Conservation (phyloP, 2,329 filamentous ascomycete species). For the Lachnellula suecica region DNA sequence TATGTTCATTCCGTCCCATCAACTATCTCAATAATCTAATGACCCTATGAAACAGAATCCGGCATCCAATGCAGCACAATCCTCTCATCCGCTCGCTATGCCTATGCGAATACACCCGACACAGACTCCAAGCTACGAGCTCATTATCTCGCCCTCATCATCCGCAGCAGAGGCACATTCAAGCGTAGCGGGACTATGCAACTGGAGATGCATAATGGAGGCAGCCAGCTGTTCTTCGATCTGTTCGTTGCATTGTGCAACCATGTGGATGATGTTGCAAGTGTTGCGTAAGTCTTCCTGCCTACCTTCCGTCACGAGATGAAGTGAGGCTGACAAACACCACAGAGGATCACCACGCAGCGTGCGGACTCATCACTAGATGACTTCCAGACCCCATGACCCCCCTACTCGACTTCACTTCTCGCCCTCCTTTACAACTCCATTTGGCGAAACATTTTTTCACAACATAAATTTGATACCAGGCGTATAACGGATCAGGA, state of each 20-base stretch:
- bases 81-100: conserved; percentile 88
- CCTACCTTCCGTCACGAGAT: conserved; percentile 1
- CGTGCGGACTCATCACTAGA: conserved; percentile 28
- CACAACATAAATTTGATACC: conserved; percentile 24
- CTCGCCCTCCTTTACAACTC: conserved; percentile 6
- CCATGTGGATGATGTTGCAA: conserved; percentile 93
- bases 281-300: conserved; percentile 54
- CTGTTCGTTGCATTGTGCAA: conserved; percentile 98
- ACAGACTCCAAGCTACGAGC: conserved; percentile 89
- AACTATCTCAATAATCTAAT: not conserved
- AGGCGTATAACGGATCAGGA: conserved; percentile 21
- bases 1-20: conserved; percentile 1
- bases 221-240: conserved; percentile 89
- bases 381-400: not conserved
- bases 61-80: conserved; percentile 92
- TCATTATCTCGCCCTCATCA: conserved; percentile 96
- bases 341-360: conserved; percentile 31
- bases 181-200: conserved; percentile 99
- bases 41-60: conserved; percentile 13
- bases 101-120: conserved; percentile 93
- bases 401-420: not conserved
- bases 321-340: conserved; percentile 4
- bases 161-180: conserved; percentile 95
- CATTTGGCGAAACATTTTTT: conserved; percentile 1
- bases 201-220: conserved; percentile 95